A percentile compares a stretch with the other conserved stretches of the same genome.
These are phyloP conservation scores for Micromonas pusilla DNA, from an alignment of 139 green algal genomes.

Conservation along the genomic window DNA sequence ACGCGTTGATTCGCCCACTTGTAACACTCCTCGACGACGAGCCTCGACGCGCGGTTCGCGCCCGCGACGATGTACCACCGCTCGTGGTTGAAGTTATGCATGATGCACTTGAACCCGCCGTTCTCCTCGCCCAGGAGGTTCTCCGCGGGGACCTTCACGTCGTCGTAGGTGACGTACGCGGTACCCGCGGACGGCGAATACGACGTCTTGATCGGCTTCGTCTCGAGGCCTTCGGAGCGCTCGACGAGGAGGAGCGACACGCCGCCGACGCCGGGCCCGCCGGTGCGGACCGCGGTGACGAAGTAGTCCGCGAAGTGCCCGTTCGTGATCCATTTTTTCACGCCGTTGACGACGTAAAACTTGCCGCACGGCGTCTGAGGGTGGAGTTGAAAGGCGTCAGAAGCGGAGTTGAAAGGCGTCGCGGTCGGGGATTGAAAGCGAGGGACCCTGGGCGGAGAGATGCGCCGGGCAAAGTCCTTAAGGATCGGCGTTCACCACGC, in stretches of 20 bases:
- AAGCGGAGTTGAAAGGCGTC: too few species aligned
- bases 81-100: conserved; percentile 46
- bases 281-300: conserved; percentile 29
- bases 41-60: conserved; percentile 12
- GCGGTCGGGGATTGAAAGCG: too few species aligned
- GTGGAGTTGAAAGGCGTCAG: too few species aligned
- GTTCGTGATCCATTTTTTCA: conserved; percentile 46
- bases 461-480: too few species aligned
- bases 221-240: conserved; percentile 28
- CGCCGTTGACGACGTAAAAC: conserved; percentile 37
- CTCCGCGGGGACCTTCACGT: conserved; percentile 34
- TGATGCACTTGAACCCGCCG: conserved; percentile 43
- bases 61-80: conserved; percentile 29
- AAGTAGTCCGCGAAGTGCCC: conserved; percentile 38
- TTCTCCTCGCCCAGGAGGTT: conserved; percentile 35
- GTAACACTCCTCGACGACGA: conserved; percentile 34
- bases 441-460: too few species aligned
- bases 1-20: conserved; percentile 34
- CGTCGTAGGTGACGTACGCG: conserved; percentile 37
- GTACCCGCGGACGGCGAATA: conserved; percentile 29
- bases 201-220: conserved; percentile 36
- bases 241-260: conserved; percentile 36
- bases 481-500: too few species aligned
- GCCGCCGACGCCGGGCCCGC: conserved; percentile 3
- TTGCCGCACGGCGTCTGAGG: conserved; percentile 4